These are phyloP conservation scores for Centrapalus pauciflorus DNA, from an alignment of 129 eudicot species.

Conservation along the genomic window DNA sequence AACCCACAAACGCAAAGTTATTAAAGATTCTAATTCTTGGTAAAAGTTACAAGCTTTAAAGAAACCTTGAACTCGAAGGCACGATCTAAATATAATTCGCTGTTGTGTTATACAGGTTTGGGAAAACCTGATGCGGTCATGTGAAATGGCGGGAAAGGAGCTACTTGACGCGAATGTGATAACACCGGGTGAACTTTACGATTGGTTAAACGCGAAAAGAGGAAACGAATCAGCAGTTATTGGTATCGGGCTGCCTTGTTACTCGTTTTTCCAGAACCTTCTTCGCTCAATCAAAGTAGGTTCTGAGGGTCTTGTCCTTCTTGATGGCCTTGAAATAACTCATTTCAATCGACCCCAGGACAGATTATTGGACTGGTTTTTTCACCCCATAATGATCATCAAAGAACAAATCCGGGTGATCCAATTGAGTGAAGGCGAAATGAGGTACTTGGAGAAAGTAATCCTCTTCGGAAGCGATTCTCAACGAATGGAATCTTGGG, in stretches of 20 bases:
- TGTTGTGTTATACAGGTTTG: constrained; percentile 55
- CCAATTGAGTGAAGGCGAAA: constrained; percentile 60
- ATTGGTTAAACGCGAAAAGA: constrained; percentile 76
- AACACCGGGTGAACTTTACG: constrained; percentile 53
- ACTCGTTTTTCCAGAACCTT: constrained; percentile 54
- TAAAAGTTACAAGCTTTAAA: not conserved
- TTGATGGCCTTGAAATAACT: constrained; percentile 67
- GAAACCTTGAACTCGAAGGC: not conserved
- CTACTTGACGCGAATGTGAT: constrained; percentile 60
- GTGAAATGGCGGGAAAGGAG: constrained; percentile 65
- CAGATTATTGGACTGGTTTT: constrained; percentile 83
- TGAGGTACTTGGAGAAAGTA: constrained; percentile 56
- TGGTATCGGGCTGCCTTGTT: constrained; percentile 69
- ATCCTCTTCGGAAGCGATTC: constrained; percentile 56
- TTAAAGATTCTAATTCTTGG: not conserved
- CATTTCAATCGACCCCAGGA: constrained; percentile 79
- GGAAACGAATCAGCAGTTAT: constrained; percentile 48
- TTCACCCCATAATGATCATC: constrained; percentile 79
- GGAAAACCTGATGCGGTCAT: constrained; percentile 67
- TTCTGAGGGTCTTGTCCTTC: constrained; percentile 69
- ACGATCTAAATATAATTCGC: not conserved
- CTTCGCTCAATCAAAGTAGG: constrained; percentile 65
- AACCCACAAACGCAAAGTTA: not conserved
- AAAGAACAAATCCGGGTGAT: constrained; percentile 76
- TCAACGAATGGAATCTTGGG: constrained; percentile 69